Evolutionary conservation across 1,139 yeast species (phyloP), one percentile per base, ranked within the genome.

Genomic region (Geotrichum australiense): DNA sequence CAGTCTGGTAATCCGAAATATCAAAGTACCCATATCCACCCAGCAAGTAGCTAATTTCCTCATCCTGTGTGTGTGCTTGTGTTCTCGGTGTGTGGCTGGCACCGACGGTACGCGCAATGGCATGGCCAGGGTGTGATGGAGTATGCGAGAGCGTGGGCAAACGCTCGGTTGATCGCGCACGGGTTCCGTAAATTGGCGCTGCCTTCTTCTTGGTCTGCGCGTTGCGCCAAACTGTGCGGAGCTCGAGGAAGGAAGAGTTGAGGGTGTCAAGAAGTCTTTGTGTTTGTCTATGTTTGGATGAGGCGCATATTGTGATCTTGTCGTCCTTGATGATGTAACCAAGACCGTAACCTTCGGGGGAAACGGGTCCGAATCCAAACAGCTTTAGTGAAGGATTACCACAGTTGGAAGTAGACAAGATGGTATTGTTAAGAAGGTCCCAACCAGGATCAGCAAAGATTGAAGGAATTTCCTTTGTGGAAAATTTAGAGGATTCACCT

Each of bases 331-430:
- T 81, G 53, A 87, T 86, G 61, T 87, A 87, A 2, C 95, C 96
- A 39, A 87, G 73, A 21, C 96, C 96, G 64, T 83, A 87, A 12
- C 96, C 96, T 55, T 82, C 86, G 18, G 93, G 79, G 25, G 86
- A 74, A 5, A 84, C 89, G 2, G 96, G 96, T 4, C 96, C 96
- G 64, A 87, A 87, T 0, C 96, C 96, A 64, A 87, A 87, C 48
- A 82, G 72, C 53, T 89, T 74, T 50, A 87, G 70, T 1, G 95
- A 76, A 5, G 96, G 94, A 59, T 87, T 87, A 43, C 96, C 96
- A 61, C 85, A 78, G 66, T 74, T 65, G 56, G 86, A 70, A 48
- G 94, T 66, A 56, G 86, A 68, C 59, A 76, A 58, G 56, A 78
- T 60, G 58, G 89, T 71, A 50, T 71, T 76, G 57, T 85, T 85